A percentile compares a stretch with the other conserved stretches of the same genome.
phyloP scores from a whole-genome alignment of 768 basidiomycete species.

The Russula sp. region DNA sequence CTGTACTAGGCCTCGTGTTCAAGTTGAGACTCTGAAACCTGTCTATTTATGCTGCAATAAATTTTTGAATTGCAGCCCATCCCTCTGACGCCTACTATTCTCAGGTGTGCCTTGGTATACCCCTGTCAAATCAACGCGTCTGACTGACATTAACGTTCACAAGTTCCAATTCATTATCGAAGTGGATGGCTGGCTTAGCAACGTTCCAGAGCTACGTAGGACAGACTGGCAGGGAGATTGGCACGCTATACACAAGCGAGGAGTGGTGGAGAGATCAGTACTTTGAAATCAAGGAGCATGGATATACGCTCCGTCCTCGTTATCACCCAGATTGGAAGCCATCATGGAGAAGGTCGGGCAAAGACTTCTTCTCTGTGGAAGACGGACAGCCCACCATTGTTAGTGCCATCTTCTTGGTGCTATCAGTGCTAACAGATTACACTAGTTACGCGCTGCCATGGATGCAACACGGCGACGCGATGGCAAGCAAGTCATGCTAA shows the following conservation, averaged over 20 bases:
- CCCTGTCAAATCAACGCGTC: neutral
- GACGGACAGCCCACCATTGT: slow-evolving; percentile 11
- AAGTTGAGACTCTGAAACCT: neutral
- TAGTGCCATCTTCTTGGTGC: neutral
- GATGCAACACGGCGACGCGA: slow-evolving; percentile 22
- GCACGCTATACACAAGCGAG: slow-evolving; percentile 6
- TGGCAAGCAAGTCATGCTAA: slow-evolving; percentile 21
- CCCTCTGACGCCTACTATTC: neutral
- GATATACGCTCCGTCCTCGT: slow-evolving; percentile 17
- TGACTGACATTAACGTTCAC: neutral
- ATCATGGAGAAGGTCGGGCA: slow-evolving; percentile 6
- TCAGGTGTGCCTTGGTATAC: neutral
- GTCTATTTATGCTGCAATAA: neutral
- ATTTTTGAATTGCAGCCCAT: neutral
- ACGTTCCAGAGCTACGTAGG: neutral
- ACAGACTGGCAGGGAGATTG: neutral
- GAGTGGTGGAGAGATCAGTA: slow-evolving; percentile 15
- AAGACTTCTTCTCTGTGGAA: slow-evolving; percentile 7
- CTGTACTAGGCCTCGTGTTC: neutral
- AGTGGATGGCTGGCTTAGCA: neutral
- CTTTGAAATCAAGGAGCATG: neutral
- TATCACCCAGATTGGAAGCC: slow-evolving; percentile 15
- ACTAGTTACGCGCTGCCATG: slow-evolving; percentile 10
- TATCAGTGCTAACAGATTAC: neutral
- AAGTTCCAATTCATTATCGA: neutral